Evolutionary conservation across 805 yeast species (phyloP).

Genomic region (Saccharomycodes ludwigii): DNA sequence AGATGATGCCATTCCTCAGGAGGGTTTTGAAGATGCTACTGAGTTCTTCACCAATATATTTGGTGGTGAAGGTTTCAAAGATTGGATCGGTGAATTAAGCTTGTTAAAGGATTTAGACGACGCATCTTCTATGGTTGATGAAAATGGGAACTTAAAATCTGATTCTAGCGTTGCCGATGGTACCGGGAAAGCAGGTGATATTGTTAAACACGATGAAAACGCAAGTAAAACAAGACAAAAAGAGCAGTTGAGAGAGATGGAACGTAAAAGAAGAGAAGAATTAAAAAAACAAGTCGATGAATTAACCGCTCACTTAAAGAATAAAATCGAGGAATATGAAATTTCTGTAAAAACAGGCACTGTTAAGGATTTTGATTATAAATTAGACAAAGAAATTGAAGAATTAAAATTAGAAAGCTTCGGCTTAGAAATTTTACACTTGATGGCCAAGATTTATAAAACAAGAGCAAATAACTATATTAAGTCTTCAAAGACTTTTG

Average conservation of each 20-base stretch:
- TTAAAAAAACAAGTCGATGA: constrained; percentile 37
- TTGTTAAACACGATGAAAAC: constrained; percentile 26
- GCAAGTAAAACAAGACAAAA: constrained; percentile 17
- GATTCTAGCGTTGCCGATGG: constrained; percentile 6
- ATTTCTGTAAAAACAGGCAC: constrained; percentile 37
- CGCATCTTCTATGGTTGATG: constrained; percentile 36
- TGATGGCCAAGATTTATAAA: constrained; percentile 71
- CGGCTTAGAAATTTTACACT: constrained; percentile 76
- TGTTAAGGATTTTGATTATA: constrained; percentile 34
- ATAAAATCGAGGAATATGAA: constrained; percentile 32
- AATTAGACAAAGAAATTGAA: constrained; percentile 52
- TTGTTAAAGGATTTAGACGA: constrained; percentile 51
- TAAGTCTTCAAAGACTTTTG: constrained; percentile 69
- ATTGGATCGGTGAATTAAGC: constrained; percentile 69
- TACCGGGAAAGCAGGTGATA: constrained; percentile 6
- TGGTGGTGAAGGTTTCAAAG: constrained; percentile 70
- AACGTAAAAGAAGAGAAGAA: constrained; percentile 41
- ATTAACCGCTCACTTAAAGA: constrained; percentile 35
- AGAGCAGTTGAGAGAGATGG: constrained; percentile 35
- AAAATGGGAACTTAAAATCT: constrained; percentile 8
- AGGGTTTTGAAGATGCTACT: constrained; percentile 72
- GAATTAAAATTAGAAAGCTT: constrained; percentile 89
- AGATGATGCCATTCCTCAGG: constrained; percentile 54
- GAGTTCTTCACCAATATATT: constrained; percentile 77
- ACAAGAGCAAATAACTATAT: constrained; percentile 64